These are phyloP conservation scores for Pleurotus salmoneostramineus DNA, from an alignment of 768 basidiomycete genomes.

Conservation along the genomic window DNA sequence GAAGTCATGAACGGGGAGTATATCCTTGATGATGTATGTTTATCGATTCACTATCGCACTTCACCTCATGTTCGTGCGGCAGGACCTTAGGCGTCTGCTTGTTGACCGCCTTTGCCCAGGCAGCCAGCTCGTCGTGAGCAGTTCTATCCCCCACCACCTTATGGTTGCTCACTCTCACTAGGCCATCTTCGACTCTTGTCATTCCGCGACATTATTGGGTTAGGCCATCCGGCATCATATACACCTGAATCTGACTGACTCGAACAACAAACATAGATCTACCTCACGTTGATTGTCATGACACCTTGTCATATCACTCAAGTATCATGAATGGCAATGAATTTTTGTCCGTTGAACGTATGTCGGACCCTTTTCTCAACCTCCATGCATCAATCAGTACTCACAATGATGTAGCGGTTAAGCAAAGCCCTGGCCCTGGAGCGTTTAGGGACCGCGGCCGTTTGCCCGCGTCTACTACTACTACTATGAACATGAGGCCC, in stretches of 20 bases:
- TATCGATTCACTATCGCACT: background rate
- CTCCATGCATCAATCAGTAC: background rate
- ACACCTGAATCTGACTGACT: background rate
- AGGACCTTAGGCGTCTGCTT: constrained; percentile 17
- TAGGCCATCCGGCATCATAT: background rate
- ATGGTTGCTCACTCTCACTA: background rate
- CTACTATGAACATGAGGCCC: background rate
- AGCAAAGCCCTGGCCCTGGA: background rate
- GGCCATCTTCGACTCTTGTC: constrained; percentile 16
- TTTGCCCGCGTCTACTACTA: background rate
- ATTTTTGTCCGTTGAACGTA: background rate
- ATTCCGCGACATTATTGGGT: constrained; percentile 22
- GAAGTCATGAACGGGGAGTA: background rate
- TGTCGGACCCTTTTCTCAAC: background rate
- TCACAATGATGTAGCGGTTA: background rate
- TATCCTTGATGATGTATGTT: constrained; percentile 6
- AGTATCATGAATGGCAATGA: background rate
- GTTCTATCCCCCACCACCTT: background rate
- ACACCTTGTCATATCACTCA: background rate
- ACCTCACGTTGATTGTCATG: constrained; percentile 2
- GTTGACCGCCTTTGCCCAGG: constrained; percentile 18
- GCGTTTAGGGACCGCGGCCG: background rate
- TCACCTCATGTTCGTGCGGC: background rate
- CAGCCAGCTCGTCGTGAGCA: constrained; percentile 14
- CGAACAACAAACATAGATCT: background rate